Conservation (phyloP, 208 protist species). For the Crithidia thermophila region DNA sequence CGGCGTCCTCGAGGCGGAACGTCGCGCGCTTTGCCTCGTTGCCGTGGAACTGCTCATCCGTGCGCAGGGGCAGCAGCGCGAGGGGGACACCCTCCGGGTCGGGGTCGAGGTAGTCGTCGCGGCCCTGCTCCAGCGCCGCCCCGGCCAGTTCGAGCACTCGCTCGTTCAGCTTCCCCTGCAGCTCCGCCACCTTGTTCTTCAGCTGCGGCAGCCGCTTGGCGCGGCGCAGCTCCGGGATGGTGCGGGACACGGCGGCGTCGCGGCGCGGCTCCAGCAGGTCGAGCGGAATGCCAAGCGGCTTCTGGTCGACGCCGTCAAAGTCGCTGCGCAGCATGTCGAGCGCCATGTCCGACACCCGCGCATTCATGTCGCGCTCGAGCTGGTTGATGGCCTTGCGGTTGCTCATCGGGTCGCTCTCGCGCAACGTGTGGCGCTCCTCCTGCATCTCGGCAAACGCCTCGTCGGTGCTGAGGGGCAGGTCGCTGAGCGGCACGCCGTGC, state of each 20-base stretch:
- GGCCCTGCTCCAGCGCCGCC: conserved; percentile 53
- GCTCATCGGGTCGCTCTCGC: conserved; percentile 42
- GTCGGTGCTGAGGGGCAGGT: conserved; percentile 52
- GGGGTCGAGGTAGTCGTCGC: conserved; percentile 54
- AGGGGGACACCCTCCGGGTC: conserved; percentile 65
- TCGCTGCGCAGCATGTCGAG: conserved; percentile 44
- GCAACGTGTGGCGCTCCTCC: conserved; percentile 49
- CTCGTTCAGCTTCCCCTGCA: conserved; percentile 51
- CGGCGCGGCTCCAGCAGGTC: conserved; percentile 56
- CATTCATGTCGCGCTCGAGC: conserved; percentile 70
- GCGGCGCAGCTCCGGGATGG: conserved; percentile 58
- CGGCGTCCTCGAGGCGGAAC: conserved; percentile 49
- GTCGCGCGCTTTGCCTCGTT: conserved; percentile 57
- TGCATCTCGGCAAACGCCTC: conserved; percentile 48
- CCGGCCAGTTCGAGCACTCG: conserved; percentile 45
- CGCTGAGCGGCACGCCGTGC: conserved; percentile 34
- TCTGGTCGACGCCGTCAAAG: conserved; percentile 57
- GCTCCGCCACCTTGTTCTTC: conserved; percentile 34
- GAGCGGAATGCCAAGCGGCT: conserved; percentile 69
- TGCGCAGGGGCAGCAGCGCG: conserved; percentile 51
- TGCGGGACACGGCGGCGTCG: conserved; percentile 39
- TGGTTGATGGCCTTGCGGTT: conserved; percentile 55
- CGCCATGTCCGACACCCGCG: conserved; percentile 43
- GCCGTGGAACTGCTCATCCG: conserved; percentile 53
- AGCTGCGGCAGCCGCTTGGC: conserved; percentile 27